Base-by-base conservation (phyloP, 805 yeast genomes). In the Kregervanrija fluxuum region DNA sequence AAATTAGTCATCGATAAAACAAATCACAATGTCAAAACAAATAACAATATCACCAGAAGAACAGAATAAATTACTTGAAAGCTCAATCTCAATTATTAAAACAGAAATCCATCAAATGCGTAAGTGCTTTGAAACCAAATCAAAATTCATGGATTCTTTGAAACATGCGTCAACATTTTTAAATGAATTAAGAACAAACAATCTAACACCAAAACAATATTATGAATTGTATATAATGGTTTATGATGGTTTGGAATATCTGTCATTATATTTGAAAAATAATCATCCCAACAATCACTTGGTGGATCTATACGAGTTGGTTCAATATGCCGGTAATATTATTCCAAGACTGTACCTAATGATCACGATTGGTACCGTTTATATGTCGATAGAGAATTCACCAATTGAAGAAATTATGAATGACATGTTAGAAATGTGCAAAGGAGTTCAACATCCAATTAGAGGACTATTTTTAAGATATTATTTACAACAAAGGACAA, bases 401-500 rank as follows among this genome's bases (percentile, higher is more conserved):
- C 95, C 97, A 0, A 74, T 79, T 33, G 77, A 77, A 56, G 98
- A 89, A 51, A 83, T 93, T 42, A 76, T 91, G 79, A 86, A 85
- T 62, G 99, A 93, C 60, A 84, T 93, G 95, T 82, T 91, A 56
- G 99, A 93, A 63, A 93, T 93, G 99, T 83, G 95, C 52, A 76
- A 95, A 35, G 99, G 97, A 12, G 95, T 91, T 2, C 99, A 93
- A 64, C 91, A 88, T 57, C 99, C 99, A 1, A 78, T 88, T 30
- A 71, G 96, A 46, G 99, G 99, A 2, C 68, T 93, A 49, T 93
- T 93, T 61, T 67, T 93, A 55, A 71, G 99, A 40, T 90, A 93
- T 67, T 93, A 88, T 62, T 67, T 93, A 34, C 80, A 89, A 4
- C 98, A 91, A 60, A 70, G 90, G 53, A 83, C 87, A 12, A 84